Evolutionary conservation across 805 yeast genomes (phyloP).

Genomic region (Schwanniomyces vanrijiae): DNA sequence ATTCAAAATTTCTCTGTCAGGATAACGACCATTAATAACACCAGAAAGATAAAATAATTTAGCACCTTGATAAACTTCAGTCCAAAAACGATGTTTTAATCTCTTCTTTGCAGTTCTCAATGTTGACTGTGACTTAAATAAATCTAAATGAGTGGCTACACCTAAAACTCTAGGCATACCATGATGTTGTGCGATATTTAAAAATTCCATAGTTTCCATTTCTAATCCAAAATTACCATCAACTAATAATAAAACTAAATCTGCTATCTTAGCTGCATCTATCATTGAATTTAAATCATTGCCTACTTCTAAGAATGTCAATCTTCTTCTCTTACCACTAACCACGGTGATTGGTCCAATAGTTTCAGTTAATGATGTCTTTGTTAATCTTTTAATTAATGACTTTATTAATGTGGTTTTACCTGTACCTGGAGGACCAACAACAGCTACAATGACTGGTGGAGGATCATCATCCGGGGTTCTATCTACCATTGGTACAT

Average conservation of each 20-base stretch:
- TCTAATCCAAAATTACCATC: conserved; percentile 98
- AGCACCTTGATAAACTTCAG: conserved; percentile 98
- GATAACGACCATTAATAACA: conserved; percentile 94
- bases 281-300: conserved; percentile 95
- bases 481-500: conserved; percentile 96
- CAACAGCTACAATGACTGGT: conserved; percentile 93
- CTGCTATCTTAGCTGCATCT: conserved; percentile 94
- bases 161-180: conserved; percentile 98
- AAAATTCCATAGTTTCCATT: conserved; percentile 99
- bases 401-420: conserved; percentile 91
- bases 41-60: conserved; percentile 92
- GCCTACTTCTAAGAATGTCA: conserved; percentile 89
- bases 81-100: conserved; percentile 94
- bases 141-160: conserved; percentile 91
- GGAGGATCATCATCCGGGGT: conserved; percentile 98
- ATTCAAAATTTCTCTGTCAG: conserved; percentile 93
- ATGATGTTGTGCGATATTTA: conserved; percentile 94
- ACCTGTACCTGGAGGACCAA: conserved; percentile 99
- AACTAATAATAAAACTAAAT: conserved; percentile 80
- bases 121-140: conserved; percentile 86
- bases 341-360: conserved; percentile 97
- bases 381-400: conserved; percentile 81
- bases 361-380: conserved; percentile 79
- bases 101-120: conserved; percentile 88
- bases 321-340: conserved; percentile 87